These are phyloP conservation scores for Eimeria sp. DNA, from an alignment of 169 alveolate species.

Conservation along the genomic window DNA sequence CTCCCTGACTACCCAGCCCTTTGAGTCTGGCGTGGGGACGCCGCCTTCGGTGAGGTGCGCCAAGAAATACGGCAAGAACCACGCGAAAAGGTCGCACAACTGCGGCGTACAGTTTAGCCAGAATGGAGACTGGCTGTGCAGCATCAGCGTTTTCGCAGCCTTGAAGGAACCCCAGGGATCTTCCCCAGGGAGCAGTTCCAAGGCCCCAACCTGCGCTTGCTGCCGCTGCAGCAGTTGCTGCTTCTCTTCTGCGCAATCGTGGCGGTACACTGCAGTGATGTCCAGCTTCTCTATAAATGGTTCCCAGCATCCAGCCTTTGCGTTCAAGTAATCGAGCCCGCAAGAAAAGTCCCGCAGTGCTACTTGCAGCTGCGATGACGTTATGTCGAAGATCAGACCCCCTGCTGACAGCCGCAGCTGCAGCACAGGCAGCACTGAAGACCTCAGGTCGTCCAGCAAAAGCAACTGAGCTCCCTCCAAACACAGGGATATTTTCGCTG, in stretches of 20 bases:
- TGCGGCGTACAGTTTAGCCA: constrained; percentile 92
- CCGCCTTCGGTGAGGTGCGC: constrained; percentile 85
- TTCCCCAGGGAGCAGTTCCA: constrained; percentile 43
- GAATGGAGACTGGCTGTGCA: constrained; percentile 88
- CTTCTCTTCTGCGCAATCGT: constrained; percentile 73
- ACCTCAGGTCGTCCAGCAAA: constrained; percentile 90
- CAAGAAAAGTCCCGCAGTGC: constrained; percentile 60
- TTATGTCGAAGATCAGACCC: constrained; percentile 71
- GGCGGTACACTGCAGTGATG: constrained; percentile 69
- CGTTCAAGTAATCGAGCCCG: constrained; percentile 64
- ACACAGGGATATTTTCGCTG: constrained; percentile 57
- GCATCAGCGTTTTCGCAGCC: constrained; percentile 87
- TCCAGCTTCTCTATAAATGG: constrained; percentile 75
- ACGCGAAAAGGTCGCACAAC: constrained; percentile 89
- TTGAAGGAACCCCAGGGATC: constrained; percentile 88
- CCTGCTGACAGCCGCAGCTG: constrained; percentile 86
- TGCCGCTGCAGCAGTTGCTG: constrained; percentile 78
- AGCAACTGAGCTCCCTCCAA: constrained; percentile 89
- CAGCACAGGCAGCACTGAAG: constrained; percentile 90
- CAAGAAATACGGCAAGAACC: constrained; percentile 90
- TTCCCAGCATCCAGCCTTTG: constrained; percentile 79
- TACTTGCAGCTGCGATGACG: constrained; percentile 50
- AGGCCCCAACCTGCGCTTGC: constrained; percentile 73
- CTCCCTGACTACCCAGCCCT: neutral
- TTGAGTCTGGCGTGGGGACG: constrained; percentile 18